Conservation (phyloP, 345 rosid genomes). For the Linum lewisii region DNA sequence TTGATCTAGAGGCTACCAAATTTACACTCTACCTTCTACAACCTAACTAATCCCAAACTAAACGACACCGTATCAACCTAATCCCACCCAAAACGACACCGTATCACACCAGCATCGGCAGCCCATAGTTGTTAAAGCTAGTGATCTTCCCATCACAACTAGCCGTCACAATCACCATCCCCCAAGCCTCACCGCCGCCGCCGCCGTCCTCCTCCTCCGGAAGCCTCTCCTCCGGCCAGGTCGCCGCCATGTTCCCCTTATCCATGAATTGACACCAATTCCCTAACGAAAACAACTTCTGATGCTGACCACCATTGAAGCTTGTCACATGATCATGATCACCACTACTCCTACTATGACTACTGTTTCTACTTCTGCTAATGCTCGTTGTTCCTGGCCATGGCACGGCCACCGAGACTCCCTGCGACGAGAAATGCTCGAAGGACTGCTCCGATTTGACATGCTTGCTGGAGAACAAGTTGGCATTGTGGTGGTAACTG, state of each 20-base stretch:
- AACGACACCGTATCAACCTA: background rate
- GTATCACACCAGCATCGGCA: conserved; percentile 24
- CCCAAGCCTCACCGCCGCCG: conserved; percentile 44
- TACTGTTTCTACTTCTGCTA: conserved; percentile 8
- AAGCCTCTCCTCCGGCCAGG: conserved; percentile 95
- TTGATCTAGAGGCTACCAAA: background rate
- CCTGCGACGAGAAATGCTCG: conserved; percentile 59
- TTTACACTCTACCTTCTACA: background rate
- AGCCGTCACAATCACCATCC: conserved; percentile 68
- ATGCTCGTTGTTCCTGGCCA: conserved; percentile 34
- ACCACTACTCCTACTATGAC: conserved; percentile 3
- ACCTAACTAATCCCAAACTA: background rate
- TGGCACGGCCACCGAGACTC: conserved; percentile 53
- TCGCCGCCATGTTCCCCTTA: conserved; percentile 37
- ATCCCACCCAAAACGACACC: background rate
- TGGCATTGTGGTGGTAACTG: background rate
- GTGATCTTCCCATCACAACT: conserved; percentile 62
- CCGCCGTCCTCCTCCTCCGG: conserved; percentile 10
- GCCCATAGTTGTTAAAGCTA: conserved; percentile 69
- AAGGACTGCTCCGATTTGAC: conserved; percentile 41
- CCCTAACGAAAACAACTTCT: conserved; percentile 34
- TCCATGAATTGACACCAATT: conserved; percentile 42
- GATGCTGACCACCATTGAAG: conserved; percentile 20
- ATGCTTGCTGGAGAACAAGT: conserved; percentile 21
- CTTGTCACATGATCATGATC: conserved; percentile 4